Conservation (phyloP, 2,329 filamentous ascomycete species). For the Venturia pyrina region DNA sequence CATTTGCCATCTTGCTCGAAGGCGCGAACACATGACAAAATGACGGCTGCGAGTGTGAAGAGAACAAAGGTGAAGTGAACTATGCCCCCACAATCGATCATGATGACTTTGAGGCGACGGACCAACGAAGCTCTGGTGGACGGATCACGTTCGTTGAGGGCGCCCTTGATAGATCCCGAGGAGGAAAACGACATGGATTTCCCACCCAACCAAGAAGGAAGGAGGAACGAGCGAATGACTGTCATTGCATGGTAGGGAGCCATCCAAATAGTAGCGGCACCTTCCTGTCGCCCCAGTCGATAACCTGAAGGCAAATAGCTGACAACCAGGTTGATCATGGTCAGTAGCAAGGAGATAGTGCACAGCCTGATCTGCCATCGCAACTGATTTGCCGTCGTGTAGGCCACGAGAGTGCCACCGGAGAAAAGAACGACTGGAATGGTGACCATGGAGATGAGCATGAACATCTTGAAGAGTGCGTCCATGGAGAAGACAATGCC, state of each 20-base stretch:
- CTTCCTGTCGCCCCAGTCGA: constrained; percentile 47
- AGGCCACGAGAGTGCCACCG: constrained; percentile 49
- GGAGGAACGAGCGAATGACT: constrained; percentile 47
- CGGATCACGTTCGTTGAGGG: constrained; percentile 47
- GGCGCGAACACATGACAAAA: constrained; percentile 42
- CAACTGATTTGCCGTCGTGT: constrained; percentile 42
- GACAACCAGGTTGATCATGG: constrained; percentile 47
- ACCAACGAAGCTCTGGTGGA: constrained; percentile 33
- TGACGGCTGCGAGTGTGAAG: constrained; percentile 41
- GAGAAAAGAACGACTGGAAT: constrained; percentile 50
- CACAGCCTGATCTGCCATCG: constrained; percentile 48
- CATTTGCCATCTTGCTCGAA: constrained; percentile 31
- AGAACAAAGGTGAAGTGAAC: constrained; percentile 48
- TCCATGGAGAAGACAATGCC: constrained; percentile 38
- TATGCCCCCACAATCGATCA: constrained; percentile 45
- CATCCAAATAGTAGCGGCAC: constrained; percentile 52
- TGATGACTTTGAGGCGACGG: constrained; percentile 43
- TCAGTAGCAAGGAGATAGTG: constrained; percentile 41
- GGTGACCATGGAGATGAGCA: constrained; percentile 46
- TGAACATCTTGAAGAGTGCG: constrained; percentile 46
- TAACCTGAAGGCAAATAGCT: constrained; percentile 51
- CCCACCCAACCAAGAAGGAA: constrained; percentile 49
- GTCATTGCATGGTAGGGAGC: constrained; percentile 50
- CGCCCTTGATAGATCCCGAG: constrained; percentile 47
- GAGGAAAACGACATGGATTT: constrained; percentile 50